phyloP scores from a whole-genome alignment of 805 yeast genomes.

The Candida arabinofermentans region DNA sequence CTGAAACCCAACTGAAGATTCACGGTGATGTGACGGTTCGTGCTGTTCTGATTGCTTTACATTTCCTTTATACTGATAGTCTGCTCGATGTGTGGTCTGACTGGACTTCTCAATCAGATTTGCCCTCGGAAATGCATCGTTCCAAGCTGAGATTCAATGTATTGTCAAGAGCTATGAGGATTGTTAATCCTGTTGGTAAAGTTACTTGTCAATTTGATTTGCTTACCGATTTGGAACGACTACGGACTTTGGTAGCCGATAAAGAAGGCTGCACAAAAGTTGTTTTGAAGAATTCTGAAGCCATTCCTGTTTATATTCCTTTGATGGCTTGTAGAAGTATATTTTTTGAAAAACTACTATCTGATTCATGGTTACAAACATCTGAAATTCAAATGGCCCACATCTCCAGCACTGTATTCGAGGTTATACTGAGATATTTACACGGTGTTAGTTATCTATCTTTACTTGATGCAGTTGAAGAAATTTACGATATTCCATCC shows the following conservation, averaged over 20 bases:
- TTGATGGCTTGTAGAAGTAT: constrained; percentile 55
- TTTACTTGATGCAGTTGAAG: constrained; percentile 34
- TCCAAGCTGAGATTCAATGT: constrained; percentile 29
- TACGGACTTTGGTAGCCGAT: constrained; percentile 8
- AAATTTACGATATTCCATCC: constrained; percentile 26
- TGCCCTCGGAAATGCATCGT: constrained; percentile 30
- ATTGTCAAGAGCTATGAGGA: constrained; percentile 20
- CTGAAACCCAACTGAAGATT: constrained; percentile 6
- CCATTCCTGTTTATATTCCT: constrained; percentile 41
- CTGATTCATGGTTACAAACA: constrained; percentile 46
- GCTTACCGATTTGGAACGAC: constrained; percentile 13
- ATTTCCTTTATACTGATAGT: constrained; percentile 47
- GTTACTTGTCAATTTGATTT: constrained; percentile 17
- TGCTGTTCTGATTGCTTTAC: constrained; percentile 38
- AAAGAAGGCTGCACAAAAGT: constrained; percentile 28
- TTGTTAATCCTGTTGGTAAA: constrained; percentile 29
- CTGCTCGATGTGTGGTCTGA: constrained; percentile 44
- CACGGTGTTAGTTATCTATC: constrained; percentile 48
- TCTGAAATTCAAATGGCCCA: constrained; percentile 33
- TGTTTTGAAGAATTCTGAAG: constrained; percentile 42
- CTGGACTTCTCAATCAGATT: constrained; percentile 22
- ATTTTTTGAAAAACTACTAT: constrained; percentile 57
- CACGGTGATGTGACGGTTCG: constrained; percentile 23
- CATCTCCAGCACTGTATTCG: constrained; percentile 40
- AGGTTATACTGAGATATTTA: constrained; percentile 47